Evolutionary conservation across 805 yeast species (phyloP), one percentile per base, ranked within the genome.

Genomic region (Metschnikowia lachancei): DNA sequence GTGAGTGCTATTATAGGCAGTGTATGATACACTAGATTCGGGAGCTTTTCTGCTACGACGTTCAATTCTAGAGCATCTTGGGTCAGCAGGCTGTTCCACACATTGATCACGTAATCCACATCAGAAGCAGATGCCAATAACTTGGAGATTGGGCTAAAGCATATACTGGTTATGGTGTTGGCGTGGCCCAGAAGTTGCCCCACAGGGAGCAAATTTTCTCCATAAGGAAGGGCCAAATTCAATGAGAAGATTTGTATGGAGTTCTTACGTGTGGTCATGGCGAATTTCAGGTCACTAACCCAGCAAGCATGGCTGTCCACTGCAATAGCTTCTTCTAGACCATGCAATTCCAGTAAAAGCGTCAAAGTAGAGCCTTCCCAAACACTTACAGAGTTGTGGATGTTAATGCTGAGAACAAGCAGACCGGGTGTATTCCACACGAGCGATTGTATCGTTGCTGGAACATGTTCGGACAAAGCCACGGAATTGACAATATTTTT

Each of bases 111-210:
- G 46, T 78, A 76, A 61, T 91, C 97, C 19, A 43, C 55, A 59
- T 87, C 95, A 1, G 95, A 82, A 8, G 87, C 82, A 2, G 91
- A 81, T 3, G 89, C 81, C 34, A 91, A 67, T 26, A 84, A 62
- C 53, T 79, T 80, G 13, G 74, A 68, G 2, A 63, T 61, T 4
- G 59, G 50, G 56, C 83, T 81, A 60, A 84, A 87, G 26, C 68
- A 61, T 3, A 90, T 67, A 4, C 66, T 65, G 13, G 86, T 74
- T 7, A 87, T 75, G 1, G 80, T 70, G 38, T 78, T 77, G 9
- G 75, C 69, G 61, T 89, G 96, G 1, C 96, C 96, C 22, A 57
- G 56, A 14, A 72, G 59, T 30, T 58, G 58, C 8, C 73, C 75
- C 8, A 68, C 60, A 4, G 65, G 56, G 30, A 40, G 36, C 33